Percentiles rank a stretch among this genome's conserved stretches.
Conservation (phyloP, 1,284 basidiomycete genomes). For the Porodaedalea pini region DNA sequence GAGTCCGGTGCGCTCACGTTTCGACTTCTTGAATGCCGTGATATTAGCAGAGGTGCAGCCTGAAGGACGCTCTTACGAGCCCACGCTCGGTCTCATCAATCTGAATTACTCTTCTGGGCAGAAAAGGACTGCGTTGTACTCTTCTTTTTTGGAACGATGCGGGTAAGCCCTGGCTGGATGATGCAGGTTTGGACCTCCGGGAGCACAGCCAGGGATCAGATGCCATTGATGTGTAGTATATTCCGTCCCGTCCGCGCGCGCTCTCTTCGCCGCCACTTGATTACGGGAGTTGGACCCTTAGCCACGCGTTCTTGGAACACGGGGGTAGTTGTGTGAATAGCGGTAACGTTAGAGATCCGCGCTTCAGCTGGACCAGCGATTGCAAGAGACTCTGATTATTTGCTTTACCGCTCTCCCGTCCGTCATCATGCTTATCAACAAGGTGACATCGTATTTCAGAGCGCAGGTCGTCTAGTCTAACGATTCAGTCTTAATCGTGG, state of each 20-base stretch:
- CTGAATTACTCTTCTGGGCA: not conserved
- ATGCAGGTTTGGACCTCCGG: not conserved
- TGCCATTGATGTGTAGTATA: conserved; percentile 1
- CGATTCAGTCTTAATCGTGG: too few relatives aligned
- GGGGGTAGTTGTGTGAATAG: not conserved
- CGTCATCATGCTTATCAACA: too few relatives aligned
- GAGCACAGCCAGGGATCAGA: not conserved
- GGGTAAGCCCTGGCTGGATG: not conserved
- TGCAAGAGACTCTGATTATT: too few relatives aligned
- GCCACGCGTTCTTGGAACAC: not conserved
- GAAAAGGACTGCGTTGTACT: not conserved
- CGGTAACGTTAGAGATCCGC: not conserved
- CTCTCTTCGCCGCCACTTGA: conserved; percentile 3
- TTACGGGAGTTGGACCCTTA: not conserved
- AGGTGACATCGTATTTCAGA: too few relatives aligned
- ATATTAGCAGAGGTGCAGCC: conserved; percentile 6
- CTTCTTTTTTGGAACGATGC: not conserved
- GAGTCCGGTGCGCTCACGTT: not conserved
- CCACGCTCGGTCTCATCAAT: not conserved
- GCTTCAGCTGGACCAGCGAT: not conserved
- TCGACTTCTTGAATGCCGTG: not conserved
- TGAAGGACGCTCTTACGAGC: not conserved
- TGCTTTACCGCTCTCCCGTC: too few relatives aligned
- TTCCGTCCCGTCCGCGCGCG: not conserved
- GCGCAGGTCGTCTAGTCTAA: too few relatives aligned